A percentile compares a stretch with the other conserved stretches of the same genome.
Evolutionary conservation across 2,329 filamentous ascomycete genomes (phyloP).

Genomic region (Ascomycota sp.): DNA sequence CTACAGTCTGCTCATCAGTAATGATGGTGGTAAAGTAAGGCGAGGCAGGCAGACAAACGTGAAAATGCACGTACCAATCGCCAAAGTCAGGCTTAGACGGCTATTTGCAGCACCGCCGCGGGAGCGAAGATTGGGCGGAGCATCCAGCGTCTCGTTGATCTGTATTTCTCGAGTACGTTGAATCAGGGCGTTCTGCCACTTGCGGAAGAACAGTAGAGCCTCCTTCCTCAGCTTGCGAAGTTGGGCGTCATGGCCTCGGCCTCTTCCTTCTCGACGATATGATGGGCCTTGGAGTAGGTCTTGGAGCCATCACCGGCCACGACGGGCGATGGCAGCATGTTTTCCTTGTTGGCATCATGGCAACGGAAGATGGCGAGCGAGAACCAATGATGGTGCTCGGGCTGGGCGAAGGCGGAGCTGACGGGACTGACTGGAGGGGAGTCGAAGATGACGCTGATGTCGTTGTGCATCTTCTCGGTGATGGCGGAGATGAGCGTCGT

Average conservation of each 20-base stretch:
- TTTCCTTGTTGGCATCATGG: conserved; percentile 6
- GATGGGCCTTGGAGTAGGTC: conserved; percentile 8
- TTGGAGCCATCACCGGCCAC: conserved; percentile 3
- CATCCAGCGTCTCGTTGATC: conserved; percentile 19
- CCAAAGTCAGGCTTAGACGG: conserved; percentile 10
- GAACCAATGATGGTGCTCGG: conserved; percentile 16
- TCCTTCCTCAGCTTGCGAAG: conserved; percentile 49
- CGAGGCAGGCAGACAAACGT: neutral
- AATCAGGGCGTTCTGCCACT: conserved; percentile 57
- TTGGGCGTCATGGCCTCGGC: conserved; percentile 18
- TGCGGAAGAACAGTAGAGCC: conserved; percentile 50
- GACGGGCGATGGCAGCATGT: conserved; percentile 2
- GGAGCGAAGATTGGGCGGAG: conserved; percentile 6
- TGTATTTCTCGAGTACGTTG: conserved; percentile 50
- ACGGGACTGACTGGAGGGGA: conserved; percentile 18
- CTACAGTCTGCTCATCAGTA: conserved; percentile 4
- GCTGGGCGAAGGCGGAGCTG: conserved; percentile 10
- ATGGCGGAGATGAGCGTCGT: conserved; percentile 28
- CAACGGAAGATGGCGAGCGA: conserved; percentile 11
- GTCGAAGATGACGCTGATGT: conserved; percentile 32
- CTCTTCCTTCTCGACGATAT: conserved; percentile 12
- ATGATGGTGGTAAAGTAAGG: neutral
- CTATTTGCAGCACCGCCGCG: conserved; percentile 7
- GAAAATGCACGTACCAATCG: conserved; percentile 13
- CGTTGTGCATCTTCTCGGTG: conserved; percentile 32